Base-by-base conservation (phyloP, 176 grass and related monocot species). In the Puya raimondii region DNA sequence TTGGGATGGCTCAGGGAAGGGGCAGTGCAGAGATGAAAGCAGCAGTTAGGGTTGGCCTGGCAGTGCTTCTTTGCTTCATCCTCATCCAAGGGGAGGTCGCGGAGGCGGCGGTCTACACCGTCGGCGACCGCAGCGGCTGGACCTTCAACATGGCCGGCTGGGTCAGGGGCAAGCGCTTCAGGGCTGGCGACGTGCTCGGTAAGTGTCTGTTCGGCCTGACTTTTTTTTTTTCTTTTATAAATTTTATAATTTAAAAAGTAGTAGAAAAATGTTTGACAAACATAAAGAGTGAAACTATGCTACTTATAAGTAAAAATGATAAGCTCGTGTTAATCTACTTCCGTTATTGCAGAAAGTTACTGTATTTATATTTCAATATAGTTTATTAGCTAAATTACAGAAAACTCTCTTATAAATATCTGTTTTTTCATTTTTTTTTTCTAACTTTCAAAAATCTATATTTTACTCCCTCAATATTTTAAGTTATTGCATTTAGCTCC, bases 91-190 rank as follows among this genome's bases (percentile, higher is more conserved):
- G 49, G 53, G 6, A 54, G n/a, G 22, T 64, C 1, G 80, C 51
- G 1, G 76, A 85, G 42, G 58, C 89, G 59, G 85, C 80, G 4
- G 73, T 88, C 15, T 85, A 74, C 86, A 85, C 67, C 57, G 85
- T 92, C 18, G 89, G 89, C 27, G 89, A 83, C 74, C 14, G 79
- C 15, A 16, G 76, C 15, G 77, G 85, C 3, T 92, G 89, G 89
- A 75, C 47, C 48, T 78, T 85, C 76, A 74, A 67, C 70, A 11
- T 56, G 51, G 70, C 64, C 23, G 52, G 14, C 42, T 92, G 89
- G 89, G 53, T 80, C 22, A 70, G 33, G 23, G 89, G 89, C 64
- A 92, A 88, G 85, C 77, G 66, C 67, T 92, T 92, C 79, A 87
- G 69, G 70, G 78, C 82, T 2, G 85, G 89, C 4, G 89, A 92